These are phyloP conservation scores for Leucoagaricus sp. DNA, from an alignment of 1,284 basidiomycete genomes.

Conservation along the genomic window DNA sequence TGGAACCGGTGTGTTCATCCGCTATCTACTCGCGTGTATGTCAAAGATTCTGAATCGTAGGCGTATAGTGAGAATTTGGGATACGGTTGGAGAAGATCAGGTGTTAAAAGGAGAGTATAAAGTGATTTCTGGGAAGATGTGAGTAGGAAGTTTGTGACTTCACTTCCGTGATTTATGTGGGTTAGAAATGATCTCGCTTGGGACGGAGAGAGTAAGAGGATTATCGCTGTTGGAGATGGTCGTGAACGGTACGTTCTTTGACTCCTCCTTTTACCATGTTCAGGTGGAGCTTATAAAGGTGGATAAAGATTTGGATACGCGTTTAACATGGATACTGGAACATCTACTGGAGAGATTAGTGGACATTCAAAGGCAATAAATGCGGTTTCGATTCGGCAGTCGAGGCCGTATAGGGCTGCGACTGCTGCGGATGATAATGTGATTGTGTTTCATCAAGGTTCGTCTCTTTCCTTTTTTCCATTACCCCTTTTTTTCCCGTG, in stretches of 20 bases:
- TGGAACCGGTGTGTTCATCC: constrained; percentile 66
- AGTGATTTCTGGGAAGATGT: constrained; percentile 84
- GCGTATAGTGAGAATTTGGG: constrained; percentile 86
- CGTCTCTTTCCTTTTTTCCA: constrained; percentile 9
- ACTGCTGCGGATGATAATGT: constrained; percentile 84
- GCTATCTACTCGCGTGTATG: background rate
- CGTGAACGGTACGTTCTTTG: constrained; percentile 70
- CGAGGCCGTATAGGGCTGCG: constrained; percentile 90
- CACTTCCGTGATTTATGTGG: background rate
- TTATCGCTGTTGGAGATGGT: constrained; percentile 96
- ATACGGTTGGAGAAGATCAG: constrained; percentile 88
- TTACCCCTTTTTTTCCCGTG: background rate
- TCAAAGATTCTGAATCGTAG: background rate
- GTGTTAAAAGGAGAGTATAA: constrained; percentile 84
- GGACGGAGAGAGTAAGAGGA: constrained; percentile 96
- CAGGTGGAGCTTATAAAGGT: background rate
- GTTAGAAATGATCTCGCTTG: constrained; percentile 89
- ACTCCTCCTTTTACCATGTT: background rate
- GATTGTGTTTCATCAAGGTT: constrained; percentile 83
- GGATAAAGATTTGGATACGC: constrained; percentile 78
- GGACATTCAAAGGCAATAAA: constrained; percentile 94
- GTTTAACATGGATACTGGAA: constrained; percentile 87
- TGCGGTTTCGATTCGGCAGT: constrained; percentile 86
- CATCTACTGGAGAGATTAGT: constrained; percentile 89
- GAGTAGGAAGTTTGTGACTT: constrained; percentile 22